Evolutionary conservation across 352 stramenopile genomes (phyloP), one percentile per base, ranked within the genome.

Genomic region (Phytophthora europaea): DNA sequence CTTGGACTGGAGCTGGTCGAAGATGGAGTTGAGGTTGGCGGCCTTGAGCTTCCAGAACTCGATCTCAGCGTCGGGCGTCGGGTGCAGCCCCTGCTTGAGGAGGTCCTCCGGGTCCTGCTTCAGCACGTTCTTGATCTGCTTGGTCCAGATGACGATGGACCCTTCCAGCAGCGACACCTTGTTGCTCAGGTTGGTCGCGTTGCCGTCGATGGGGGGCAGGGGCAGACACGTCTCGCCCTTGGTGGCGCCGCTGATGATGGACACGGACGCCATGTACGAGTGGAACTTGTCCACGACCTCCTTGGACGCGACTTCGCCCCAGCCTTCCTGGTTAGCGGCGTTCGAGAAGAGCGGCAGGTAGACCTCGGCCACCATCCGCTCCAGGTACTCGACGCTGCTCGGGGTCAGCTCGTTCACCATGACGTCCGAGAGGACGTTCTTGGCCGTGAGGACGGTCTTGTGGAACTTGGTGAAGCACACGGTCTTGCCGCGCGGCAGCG

Each of bases 81-180:
- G 97, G 72, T 99, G 94, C 31, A 98, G 82, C 2, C 98, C 97
- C 70, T 98, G 88, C 80, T 99, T 99, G 16, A 99, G 87, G 58
- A 98, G 78, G 59, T 94, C 87, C 68, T 99, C 98, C 0, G 98
- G 97, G 82, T 99, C 98, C 81, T 99, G 97, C 77, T 99, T 99
- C 23, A 99, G 82, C 3, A 99, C 95, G 70, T 96, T 98, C 78
- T 99, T 99, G 76, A 99, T 99, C 81, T 99, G 98, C 76, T 99
- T 99, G 36, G 97, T 99, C 98, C 98, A 99, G 1, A 97, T 99
- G 55, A 99, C 97, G 63, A 99, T 98, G 43, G 97, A 98, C 5
- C 95, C 93, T 81, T 99, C 98, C 0, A 99, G 83, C n/a, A 99
- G 78, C 13, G 97, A 98, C 65, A 99, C 98, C 38, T 98, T 96